These are phyloP conservation scores for Periconia sp. DNA, from an alignment of 2,329 filamentous ascomycete genomes.

Conservation along the genomic window DNA sequence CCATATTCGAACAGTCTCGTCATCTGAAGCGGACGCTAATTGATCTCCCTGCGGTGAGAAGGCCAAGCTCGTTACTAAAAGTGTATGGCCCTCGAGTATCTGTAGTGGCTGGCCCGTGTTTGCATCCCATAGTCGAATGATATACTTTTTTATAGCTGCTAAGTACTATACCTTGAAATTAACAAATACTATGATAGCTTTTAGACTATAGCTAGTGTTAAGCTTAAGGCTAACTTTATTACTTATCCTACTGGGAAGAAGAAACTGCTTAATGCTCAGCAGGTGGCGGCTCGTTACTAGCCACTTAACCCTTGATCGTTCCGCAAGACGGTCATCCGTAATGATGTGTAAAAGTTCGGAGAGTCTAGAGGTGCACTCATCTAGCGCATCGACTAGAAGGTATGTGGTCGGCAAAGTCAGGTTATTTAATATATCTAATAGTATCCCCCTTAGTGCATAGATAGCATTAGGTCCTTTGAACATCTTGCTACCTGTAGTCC, in stretches of 20 bases:
- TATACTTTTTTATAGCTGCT: too few species aligned
- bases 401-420: too few species aligned
- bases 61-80: slow-evolving; percentile 18
- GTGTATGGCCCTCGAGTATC: slow-evolving; percentile 28
- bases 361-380: slow-evolving; percentile 5
- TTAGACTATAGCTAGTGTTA: slow-evolving; percentile 38
- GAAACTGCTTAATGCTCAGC: slow-evolving; percentile 39
- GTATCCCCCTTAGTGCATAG: slow-evolving; percentile 43
- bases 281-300: too few species aligned
- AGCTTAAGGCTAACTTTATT: slow-evolving; percentile 36
- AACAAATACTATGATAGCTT: slow-evolving; percentile 48
- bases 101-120: slow-evolving; percentile 19
- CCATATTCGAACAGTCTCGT: too few species aligned
- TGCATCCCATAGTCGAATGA: too few species aligned
- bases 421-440: too few species aligned
- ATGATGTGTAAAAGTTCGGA: slow-evolving; percentile 6
- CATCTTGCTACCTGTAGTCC: slow-evolving; percentile 36
- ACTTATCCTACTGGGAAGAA: slow-evolving; percentile 22
- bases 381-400: too few species aligned
- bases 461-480: slow-evolving; percentile 52
- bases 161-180: slow-evolving; percentile 31
- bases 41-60: slow-evolving; percentile 26
- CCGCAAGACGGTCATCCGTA: neutral
- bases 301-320: too few species aligned
- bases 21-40: too few species aligned